A percentile compares a stretch with the other conserved stretches of the same genome.
Evolutionary conservation across 176 grass and related monocot genomes (phyloP).

Genomic region (Rhynchospora pubera): DNA sequence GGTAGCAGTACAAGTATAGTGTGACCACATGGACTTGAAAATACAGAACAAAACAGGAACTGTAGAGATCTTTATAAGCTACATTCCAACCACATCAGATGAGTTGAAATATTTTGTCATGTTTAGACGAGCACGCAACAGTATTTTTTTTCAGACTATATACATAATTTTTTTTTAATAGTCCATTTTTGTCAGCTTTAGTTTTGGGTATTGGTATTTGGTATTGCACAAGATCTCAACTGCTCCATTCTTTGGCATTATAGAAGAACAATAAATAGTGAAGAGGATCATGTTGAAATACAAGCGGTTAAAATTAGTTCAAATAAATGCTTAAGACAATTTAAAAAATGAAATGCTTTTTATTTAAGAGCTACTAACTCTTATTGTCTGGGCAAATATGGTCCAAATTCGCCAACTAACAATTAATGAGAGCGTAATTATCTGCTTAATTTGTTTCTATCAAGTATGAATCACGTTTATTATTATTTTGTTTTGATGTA

Average conservation of each 20-base stretch:
- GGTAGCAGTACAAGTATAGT: constrained; percentile 18
- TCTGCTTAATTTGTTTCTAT: no score
- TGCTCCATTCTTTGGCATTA: no score
- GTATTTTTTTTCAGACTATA: neutral
- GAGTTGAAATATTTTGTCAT: neutral
- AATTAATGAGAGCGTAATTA: no score
- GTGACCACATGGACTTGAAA: constrained; percentile 6
- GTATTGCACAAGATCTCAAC: no score
- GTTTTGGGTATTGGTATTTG: no score
- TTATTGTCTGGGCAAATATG: neutral
- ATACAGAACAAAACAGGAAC: neutral
- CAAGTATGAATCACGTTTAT: no score
- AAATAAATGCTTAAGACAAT: neutral
- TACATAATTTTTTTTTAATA: no score
- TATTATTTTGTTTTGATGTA: no score
- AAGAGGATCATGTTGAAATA: neutral
- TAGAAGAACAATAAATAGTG: neutral
- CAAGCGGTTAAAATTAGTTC: neutral
- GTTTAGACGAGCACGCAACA: constrained; percentile 7
- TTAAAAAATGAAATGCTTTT: neutral
- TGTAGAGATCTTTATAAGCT: constrained; percentile 9
- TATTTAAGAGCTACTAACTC: neutral
- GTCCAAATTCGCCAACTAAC: no score
- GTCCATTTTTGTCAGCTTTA: no score
- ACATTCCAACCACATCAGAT: neutral